phyloP scores from a whole-genome alignment of 805 yeast genomes.

The Nakazawaea ernobii region DNA sequence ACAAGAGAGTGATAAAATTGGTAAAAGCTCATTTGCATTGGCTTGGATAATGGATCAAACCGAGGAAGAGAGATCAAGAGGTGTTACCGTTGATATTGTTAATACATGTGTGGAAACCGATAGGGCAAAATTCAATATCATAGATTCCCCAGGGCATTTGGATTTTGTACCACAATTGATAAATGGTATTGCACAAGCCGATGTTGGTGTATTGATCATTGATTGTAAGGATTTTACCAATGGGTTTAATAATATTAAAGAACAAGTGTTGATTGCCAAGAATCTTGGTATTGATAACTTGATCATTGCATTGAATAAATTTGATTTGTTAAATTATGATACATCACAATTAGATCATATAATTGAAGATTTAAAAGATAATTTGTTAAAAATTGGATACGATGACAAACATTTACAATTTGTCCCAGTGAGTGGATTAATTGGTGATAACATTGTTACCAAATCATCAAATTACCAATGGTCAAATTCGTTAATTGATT shows the following conservation, averaged over 20 bases:
- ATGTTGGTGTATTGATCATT: conserved; percentile 64
- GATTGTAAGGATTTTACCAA: conserved; percentile 70
- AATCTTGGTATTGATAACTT: conserved; percentile 59
- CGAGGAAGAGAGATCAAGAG: conserved; percentile 65
- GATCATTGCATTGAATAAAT: conserved; percentile 62
- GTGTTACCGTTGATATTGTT: conserved; percentile 76
- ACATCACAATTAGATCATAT: conserved; percentile 48
- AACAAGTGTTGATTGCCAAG: conserved; percentile 65
- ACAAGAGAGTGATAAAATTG: conserved; percentile 58
- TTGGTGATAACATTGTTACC: conserved; percentile 61
- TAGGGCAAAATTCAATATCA: conserved; percentile 53
- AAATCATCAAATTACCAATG: conserved; percentile 21
- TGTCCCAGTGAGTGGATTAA: conserved; percentile 65
- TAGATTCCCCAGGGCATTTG: conserved; percentile 82
- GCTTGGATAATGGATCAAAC: conserved; percentile 89
- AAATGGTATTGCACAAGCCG: conserved; percentile 78
- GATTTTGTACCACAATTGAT: conserved; percentile 86
- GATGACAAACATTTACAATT: conserved; percentile 32
- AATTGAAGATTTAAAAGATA: conserved; percentile 39
- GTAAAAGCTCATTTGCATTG: conserved; percentile 74
- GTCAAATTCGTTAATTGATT: conserved; percentile 39
- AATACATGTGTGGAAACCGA: conserved; percentile 60
- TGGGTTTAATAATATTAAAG: conserved; percentile 70
- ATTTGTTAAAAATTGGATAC: conserved; percentile 50
- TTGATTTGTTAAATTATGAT: conserved; percentile 60